These are phyloP conservation scores for Laguncularia racemosa DNA, from an alignment of 345 rosid genomes.

Conservation along the genomic window DNA sequence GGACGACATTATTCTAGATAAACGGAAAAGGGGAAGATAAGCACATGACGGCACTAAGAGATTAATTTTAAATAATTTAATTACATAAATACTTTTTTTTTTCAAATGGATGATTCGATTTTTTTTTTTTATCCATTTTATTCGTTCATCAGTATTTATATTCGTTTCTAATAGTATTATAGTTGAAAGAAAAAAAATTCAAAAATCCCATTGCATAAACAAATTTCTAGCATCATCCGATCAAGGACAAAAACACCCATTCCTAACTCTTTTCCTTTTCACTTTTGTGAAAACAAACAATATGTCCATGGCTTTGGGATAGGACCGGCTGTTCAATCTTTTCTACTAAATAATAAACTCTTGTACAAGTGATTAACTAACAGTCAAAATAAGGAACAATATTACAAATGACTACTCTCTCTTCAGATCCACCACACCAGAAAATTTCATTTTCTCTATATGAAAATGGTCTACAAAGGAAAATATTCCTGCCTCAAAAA, in stretches of 20 bases:
- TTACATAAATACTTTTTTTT: no score
- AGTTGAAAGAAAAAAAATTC: no score
- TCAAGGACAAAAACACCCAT: constrained; percentile 15
- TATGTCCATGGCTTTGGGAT: not conserved
- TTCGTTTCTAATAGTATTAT: no score
- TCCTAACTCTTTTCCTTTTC: not conserved
- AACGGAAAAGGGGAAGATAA: constrained; percentile 11
- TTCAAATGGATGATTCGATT: no score
- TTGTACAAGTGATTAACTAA: not conserved
- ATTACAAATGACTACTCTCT: constrained; percentile 4
- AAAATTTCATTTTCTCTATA: constrained; percentile 5
- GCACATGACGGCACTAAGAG: constrained; percentile 23
- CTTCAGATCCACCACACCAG: constrained; percentile 1
- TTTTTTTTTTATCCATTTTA: no score
- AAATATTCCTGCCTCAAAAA: not conserved
- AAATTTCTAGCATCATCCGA: constrained; percentile 7
- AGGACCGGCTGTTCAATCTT: not conserved
- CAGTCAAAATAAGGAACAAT: constrained; percentile 1
- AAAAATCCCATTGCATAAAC: constrained; percentile 10
- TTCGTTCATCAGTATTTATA: no score
- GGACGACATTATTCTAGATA: constrained; percentile 19
- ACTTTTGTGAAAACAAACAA: not conserved
- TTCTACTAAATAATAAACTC: not conserved
- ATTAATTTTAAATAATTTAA: no score
- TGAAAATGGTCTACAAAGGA: constrained; percentile 1